phyloP scores from a whole-genome alignment of 1,139 yeast genomes.

The Nakaseomyces uthaithaninus region DNA sequence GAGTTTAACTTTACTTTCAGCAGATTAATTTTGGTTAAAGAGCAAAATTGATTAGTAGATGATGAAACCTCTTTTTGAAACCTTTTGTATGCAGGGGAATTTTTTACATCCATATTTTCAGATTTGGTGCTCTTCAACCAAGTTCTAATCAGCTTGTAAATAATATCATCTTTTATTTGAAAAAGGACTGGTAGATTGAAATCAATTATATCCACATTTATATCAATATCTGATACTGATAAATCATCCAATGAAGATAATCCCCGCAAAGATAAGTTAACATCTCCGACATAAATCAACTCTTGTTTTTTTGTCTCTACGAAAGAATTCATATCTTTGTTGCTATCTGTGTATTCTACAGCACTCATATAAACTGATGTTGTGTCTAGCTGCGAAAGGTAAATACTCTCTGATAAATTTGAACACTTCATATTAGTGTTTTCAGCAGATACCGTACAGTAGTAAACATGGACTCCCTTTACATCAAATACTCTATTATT shows the following conservation, averaged over 20 bases:
- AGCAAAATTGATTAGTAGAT: not conserved
- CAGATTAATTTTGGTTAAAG: not conserved
- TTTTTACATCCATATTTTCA: conserved; percentile 5
- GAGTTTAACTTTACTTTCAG: not conserved
- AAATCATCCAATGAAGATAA: conserved; percentile 42
- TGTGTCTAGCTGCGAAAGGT: conserved; percentile 62
- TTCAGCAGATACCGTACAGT: not conserved
- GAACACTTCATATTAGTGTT: conserved; percentile 10
- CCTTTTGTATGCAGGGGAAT: conserved; percentile 18
- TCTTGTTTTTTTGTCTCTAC: conserved; percentile 13
- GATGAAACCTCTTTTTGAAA: conserved; percentile 19
- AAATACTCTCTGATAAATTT: conserved; percentile 48
- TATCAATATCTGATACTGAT: conserved; percentile 13
- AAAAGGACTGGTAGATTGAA: conserved; percentile 13
- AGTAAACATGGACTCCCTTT: not conserved
- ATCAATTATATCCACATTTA: conserved; percentile 13
- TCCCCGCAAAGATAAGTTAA: conserved; percentile 45
- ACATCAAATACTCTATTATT: conserved; percentile 5
- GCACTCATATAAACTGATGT: conserved; percentile 83
- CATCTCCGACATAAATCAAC: conserved; percentile 31
- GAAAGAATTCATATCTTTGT: not conserved
- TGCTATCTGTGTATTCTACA: conserved; percentile 34
- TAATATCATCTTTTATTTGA: conserved; percentile 11
- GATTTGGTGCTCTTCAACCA: not conserved
- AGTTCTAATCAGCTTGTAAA: conserved; percentile 5